Evolutionary conservation across 208 protist species (phyloP), one percentile per base, ranked within the genome.

Genomic region (Histomonas meleagridis): DNA sequence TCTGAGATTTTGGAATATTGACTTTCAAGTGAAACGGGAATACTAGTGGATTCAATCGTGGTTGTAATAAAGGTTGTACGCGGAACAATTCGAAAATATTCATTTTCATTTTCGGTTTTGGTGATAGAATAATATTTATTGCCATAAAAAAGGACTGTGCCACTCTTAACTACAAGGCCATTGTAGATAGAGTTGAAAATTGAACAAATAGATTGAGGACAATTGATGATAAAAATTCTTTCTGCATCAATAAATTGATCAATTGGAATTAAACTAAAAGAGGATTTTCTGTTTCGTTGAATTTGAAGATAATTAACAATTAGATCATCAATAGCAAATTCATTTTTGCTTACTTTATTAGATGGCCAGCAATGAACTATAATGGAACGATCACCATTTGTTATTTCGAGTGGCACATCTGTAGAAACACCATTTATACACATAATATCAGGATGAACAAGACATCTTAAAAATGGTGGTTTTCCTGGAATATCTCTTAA

Each of bases 241-340:
- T 81, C 70, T 21, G 70, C 35, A 48, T 81, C 70, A n/a, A 51
- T 16, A 81, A 81, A 81, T 51, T 81, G n/a, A n/a, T 51, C 70
- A 12, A 81, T 21, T 12, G 70, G 70, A 10, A 26, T 65, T 65
- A 65, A 65, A 51, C 1, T 81, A 48, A 81, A 18, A 3, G 12
- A 51, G 21, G 12, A n/a, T 81, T 81, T 81, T 51, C 18, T 43
- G 9, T 4, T 23, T n/a, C n/a, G 9, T 51, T 3, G 10, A 32
- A 81, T 46, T 7, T 51, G 16, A 48, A 81, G 70, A n/a, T 81
- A 81, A 1, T 18, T 38, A 46, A 81, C n/a, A 35, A 48, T 32
- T 81, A 10, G 26, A 9, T 81, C 70, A 81, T 81, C 70, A 0
- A 81, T 7, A 38, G 40, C 43, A 23, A 48, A 16, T 7, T 81